A percentile compares a stretch with the other conserved stretches of the same genome.
These are phyloP conservation scores for Pleurotus eryngii DNA, from an alignment of 768 basidiomycete genomes.

Conservation along the genomic window DNA sequence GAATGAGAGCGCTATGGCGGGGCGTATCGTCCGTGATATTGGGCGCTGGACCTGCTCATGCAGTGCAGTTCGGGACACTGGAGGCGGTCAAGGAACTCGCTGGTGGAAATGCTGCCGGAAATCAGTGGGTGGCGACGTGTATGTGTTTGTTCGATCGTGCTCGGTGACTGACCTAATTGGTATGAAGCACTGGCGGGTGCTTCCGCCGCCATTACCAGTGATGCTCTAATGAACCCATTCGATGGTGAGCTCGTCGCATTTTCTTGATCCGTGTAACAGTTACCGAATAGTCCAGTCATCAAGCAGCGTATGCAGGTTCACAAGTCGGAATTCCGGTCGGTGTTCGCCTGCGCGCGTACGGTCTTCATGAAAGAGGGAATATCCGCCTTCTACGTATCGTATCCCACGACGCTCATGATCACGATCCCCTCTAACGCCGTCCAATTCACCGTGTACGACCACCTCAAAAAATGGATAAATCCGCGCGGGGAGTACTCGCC, in stretches of 20 bases:
- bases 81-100: conserved; percentile 92
- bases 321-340: conserved; percentile 86
- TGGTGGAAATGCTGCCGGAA: conserved; percentile 78
- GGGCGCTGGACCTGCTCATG: conserved; percentile 97
- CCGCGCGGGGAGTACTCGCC: conserved; percentile 88
- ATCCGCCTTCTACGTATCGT: conserved; percentile 94
- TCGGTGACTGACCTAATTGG: conserved; percentile 3
- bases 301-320: conserved; percentile 99
- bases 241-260: conserved; percentile 66
- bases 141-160: conserved; percentile 28
- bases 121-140: conserved; percentile 90
- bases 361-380: conserved; percentile 87
- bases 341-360: conserved; percentile 78
- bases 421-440: conserved; percentile 98
- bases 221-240: conserved; percentile 99
- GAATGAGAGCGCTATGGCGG: conserved; percentile 87
- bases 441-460: conserved; percentile 96
- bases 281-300: conserved; percentile 61
- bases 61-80: conserved; percentile 94
- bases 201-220: conserved; percentile 89
- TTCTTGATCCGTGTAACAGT: conserved; percentile 11
- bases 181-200: conserved; percentile 84
- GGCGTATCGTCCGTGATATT: conserved; percentile 95
- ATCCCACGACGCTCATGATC: conserved; percentile 96
- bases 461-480: conserved; percentile 83